Percentiles rank a stretch among this genome's conserved stretches.
These are phyloP conservation scores for Suillus variegatus DNA, from an alignment of 768 basidiomycete species.

Conservation along the genomic window DNA sequence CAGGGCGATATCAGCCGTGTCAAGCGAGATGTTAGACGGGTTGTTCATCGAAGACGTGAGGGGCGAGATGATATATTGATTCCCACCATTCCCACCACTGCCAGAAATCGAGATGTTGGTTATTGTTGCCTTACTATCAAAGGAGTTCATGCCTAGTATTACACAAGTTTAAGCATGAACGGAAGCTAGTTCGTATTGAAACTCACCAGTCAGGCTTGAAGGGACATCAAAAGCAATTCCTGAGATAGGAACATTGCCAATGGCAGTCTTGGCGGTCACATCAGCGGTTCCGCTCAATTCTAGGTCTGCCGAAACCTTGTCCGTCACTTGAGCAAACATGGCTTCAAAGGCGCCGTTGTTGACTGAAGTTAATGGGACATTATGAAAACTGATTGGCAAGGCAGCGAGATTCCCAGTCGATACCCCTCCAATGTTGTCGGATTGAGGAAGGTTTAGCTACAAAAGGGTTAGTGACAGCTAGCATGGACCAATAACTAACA, in stretches of 20 bases:
- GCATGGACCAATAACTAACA: background rate
- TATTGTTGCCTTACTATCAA: conserved; percentile 52
- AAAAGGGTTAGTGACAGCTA: conserved; percentile 7
- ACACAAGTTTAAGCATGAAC: background rate
- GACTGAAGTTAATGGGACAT: conserved; percentile 57
- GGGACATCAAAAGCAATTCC: conserved; percentile 63
- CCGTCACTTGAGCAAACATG: conserved; percentile 62
- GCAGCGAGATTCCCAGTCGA: conserved; percentile 71
- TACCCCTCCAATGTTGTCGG: conserved; percentile 54
- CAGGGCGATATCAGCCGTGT: conserved; percentile 57
- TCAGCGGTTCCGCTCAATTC: conserved; percentile 57
- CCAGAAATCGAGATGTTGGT: conserved; percentile 62
- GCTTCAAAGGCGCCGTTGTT: conserved; percentile 53
- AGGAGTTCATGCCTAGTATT: conserved; percentile 59
- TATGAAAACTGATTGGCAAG: conserved; percentile 56
- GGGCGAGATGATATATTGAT: conserved; percentile 57
- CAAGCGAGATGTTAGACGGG: conserved; percentile 66
- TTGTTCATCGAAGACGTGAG: conserved; percentile 62
- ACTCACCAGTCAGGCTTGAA: conserved; percentile 53
- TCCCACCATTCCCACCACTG: conserved; percentile 64
- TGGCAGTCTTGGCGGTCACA: conserved; percentile 58
- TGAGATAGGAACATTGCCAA: conserved; percentile 67
- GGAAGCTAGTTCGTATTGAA: background rate
- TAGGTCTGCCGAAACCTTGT: conserved; percentile 44
- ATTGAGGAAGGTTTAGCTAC: conserved; percentile 54